These are phyloP conservation scores for Beauveria pseudobassiana DNA, from an alignment of 2,329 filamentous ascomycete genomes.

Conservation along the genomic window DNA sequence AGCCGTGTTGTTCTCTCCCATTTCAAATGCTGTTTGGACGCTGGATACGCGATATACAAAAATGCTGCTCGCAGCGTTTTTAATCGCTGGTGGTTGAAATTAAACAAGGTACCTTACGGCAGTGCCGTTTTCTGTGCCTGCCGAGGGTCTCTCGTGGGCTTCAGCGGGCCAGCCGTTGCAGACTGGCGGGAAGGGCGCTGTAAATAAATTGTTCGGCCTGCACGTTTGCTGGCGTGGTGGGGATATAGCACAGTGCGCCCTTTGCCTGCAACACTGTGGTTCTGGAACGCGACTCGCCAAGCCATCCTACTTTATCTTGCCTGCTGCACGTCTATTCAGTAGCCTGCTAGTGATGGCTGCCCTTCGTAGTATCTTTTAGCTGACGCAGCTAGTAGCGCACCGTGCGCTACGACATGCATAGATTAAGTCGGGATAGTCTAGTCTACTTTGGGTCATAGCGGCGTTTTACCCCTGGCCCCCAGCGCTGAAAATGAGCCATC, in stretches of 20 bases:
- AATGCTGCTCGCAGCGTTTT: not conserved
- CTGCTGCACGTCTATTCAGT: accelerated
- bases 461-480: not conserved
- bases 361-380: not conserved
- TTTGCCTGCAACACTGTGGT: not conserved
- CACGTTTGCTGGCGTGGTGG: not conserved
- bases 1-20: too few species aligned
- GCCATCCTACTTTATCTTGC: not conserved
- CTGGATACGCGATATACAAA: too few species aligned
- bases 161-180: slow-evolving; percentile 2
- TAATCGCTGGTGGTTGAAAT: not conserved
- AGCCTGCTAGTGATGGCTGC: not conserved
- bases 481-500: not conserved
- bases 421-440: not conserved
- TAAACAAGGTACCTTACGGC: not conserved
- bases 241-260: not conserved
- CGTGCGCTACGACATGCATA: not conserved
- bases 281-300: not conserved
- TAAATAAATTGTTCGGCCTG: not conserved
- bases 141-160: not conserved
- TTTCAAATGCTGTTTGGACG: too few species aligned
- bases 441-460: not conserved
- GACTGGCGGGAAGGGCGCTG: not conserved
- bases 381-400: not conserved
- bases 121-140: not conserved